Percentiles rank a stretch among this genome's conserved stretches.
These are phyloP conservation scores for Pythium chondricola DNA, from an alignment of 352 stramenopile genomes.

Conservation along the genomic window DNA sequence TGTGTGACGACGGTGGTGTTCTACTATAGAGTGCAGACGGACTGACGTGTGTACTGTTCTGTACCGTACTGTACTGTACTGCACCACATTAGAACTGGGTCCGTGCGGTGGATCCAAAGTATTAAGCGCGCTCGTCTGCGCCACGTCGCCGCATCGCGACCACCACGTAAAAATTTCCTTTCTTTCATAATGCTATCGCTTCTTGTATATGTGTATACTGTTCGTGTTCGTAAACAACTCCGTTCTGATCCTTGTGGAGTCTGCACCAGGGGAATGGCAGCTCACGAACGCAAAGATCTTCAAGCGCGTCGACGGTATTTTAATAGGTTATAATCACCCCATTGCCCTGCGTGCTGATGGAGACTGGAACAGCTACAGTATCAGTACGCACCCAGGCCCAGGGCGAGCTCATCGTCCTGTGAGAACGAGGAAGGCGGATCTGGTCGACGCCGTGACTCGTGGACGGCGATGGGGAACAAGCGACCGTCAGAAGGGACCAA, in stretches of 20 bases:
- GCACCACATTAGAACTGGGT: conserved; percentile 53
- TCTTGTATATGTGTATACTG: neutral
- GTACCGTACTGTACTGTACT: neutral
- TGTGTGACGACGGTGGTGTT: too few relatives aligned
- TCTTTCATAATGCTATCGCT: neutral
- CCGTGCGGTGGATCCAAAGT: conserved; percentile 68
- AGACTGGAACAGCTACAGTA: too few relatives aligned
- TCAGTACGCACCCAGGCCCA: too few relatives aligned
- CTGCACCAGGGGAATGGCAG: too few relatives aligned
- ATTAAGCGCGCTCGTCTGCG: conserved; percentile 27
- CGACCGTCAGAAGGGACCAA: neutral
- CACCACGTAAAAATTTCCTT: neutral
- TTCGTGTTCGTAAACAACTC: too few relatives aligned
- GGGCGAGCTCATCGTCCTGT: too few relatives aligned
- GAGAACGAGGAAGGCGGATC: too few relatives aligned
- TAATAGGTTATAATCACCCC: too few relatives aligned
- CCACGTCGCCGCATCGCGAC: neutral
- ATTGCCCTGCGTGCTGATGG: too few relatives aligned
- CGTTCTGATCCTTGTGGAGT: too few relatives aligned
- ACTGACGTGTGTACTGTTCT: neutral
- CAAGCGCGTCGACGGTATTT: too few relatives aligned
- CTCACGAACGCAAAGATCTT: too few relatives aligned
- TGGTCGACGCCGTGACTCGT: neutral
- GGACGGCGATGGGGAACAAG: neutral
- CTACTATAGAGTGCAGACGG: neutral